phyloP scores from a whole-genome alignment of 768 basidiomycete genomes.

The Amanita phalloides region DNA sequence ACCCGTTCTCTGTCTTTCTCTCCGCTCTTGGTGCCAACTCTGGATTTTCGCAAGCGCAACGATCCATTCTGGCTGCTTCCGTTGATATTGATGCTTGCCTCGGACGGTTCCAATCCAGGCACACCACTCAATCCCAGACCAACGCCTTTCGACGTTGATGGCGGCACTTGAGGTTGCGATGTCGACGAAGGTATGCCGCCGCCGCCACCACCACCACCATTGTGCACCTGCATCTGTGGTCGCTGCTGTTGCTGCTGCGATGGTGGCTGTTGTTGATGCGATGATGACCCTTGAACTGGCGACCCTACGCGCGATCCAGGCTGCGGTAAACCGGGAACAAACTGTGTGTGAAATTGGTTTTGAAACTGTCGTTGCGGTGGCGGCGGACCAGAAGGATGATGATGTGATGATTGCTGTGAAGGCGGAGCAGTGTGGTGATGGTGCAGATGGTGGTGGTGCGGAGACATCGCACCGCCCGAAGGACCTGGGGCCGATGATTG shows the following conservation, averaged over 20 bases:
- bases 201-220: background rate
- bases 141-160: background rate
- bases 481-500: slow-evolving; percentile 1
- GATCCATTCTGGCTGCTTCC: background rate
- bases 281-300: background rate
- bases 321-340: slow-evolving; percentile 12
- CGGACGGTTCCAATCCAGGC: slow-evolving; percentile 5
- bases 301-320: slow-evolving; percentile 6
- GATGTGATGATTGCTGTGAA: slow-evolving; percentile 7
- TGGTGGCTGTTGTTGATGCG: slow-evolving; percentile 6
- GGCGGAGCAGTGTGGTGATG: slow-evolving; percentile 5
- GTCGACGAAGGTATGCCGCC: background rate
- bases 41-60: background rate
- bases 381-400: slow-evolving; percentile 2
- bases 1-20: slow-evolving; percentile 7
- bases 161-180: background rate
- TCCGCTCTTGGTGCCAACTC: background rate
- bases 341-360: slow-evolving; percentile 16
- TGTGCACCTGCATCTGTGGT: background rate
- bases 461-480: background rate
- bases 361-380: slow-evolving; percentile 17
- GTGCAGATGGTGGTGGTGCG: slow-evolving; percentile 3
- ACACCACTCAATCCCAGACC: slow-evolving; percentile 1
- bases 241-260: background rate
- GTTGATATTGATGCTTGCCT: background rate